Conservation (phyloP, 768 basidiomycete genomes). For the Podaxis mareebaensis region DNA sequence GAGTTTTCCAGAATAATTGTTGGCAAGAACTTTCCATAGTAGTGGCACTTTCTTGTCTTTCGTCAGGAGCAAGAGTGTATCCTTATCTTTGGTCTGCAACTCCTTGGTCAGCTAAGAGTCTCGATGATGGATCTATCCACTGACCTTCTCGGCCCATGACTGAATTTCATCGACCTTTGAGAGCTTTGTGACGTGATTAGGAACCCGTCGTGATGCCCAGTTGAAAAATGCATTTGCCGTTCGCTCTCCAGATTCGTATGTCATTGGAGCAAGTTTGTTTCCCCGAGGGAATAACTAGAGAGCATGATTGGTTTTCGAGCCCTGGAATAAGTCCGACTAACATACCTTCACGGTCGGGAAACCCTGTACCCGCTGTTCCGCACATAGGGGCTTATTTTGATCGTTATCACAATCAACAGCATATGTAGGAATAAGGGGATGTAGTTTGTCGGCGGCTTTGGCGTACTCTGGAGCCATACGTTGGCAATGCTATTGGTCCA, state of each 20-base stretch:
- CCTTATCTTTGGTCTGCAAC: slow-evolving; percentile 35
- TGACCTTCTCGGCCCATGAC: slow-evolving; percentile 70
- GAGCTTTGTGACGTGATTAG: slow-evolving; percentile 66
- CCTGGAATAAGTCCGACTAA: background rate
- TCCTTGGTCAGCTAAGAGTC: background rate
- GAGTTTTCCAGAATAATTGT: slow-evolving; percentile 65
- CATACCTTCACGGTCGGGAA: slow-evolving; percentile 90
- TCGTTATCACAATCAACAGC: slow-evolving; percentile 92
- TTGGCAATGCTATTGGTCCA: slow-evolving; percentile 74
- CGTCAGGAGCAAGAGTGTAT: slow-evolving; percentile 68
- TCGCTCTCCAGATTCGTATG: slow-evolving; percentile 70
- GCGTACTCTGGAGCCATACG: slow-evolving; percentile 82
- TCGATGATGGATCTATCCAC: slow-evolving; percentile 19
- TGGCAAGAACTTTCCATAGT: slow-evolving; percentile 78
- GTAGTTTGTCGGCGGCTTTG: slow-evolving; percentile 75
- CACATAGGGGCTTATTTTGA: slow-evolving; percentile 79
- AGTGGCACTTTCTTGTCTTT: slow-evolving; percentile 77
- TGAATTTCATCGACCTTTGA: slow-evolving; percentile 56
- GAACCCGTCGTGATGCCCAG: slow-evolving; percentile 74
- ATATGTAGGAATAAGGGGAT: slow-evolving; percentile 84
- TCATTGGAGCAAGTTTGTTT: slow-evolving; percentile 54
- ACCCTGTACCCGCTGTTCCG: slow-evolving; percentile 77
- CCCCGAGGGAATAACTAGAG: slow-evolving; percentile 78
- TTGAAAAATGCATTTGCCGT: slow-evolving; percentile 73
- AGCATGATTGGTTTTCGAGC: background rate